A percentile compares a stretch with the other conserved stretches of the same genome.
Evolutionary conservation across 441 rosid species (phyloP).

Genomic region (Pelargonium cotyledonis): DNA sequence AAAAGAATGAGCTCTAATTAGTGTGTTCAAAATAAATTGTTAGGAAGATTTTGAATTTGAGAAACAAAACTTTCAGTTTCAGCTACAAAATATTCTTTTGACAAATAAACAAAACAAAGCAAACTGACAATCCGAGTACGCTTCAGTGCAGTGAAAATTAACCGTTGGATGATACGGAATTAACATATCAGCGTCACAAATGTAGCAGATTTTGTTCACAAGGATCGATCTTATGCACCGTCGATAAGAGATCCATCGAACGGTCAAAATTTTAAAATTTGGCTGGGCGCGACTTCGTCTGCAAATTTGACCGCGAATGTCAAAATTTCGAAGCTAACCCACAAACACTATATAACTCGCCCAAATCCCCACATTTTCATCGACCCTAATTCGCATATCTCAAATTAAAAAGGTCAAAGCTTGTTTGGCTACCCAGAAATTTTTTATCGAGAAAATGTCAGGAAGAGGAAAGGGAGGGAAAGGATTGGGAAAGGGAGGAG

Average conservation of each 20-base stretch:
- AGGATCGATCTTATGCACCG: constrained; percentile 12
- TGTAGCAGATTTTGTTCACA: neutral
- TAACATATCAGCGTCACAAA: too few relatives aligned
- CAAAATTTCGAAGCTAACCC: constrained; percentile 4
- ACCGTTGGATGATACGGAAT: too few relatives aligned
- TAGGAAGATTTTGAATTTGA: too few relatives aligned
- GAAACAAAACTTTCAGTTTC: too few relatives aligned
- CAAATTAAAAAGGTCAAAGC: neutral
- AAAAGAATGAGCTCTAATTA: too few relatives aligned
- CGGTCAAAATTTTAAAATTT: neutral
- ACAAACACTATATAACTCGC: too few relatives aligned
- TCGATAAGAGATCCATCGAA: neutral
- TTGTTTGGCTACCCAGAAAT: too few relatives aligned
- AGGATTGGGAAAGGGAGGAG: constrained; percentile 24
- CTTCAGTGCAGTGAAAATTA: too few relatives aligned
- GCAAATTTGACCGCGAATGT: constrained; percentile 6
- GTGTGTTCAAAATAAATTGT: too few relatives aligned
- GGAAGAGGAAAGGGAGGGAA: constrained; percentile 26
- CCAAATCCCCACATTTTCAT: neutral
- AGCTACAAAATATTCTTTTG: too few relatives aligned
- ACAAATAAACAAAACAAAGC: too few relatives aligned
- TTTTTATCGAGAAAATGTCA: constrained; percentile 14
- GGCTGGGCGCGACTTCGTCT: neutral
- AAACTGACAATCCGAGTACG: too few relatives aligned
- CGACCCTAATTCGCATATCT: neutral